Conservation (phyloP, 169 alveolate genomes). For the Cryptosporidium ubiquitum region DNA sequence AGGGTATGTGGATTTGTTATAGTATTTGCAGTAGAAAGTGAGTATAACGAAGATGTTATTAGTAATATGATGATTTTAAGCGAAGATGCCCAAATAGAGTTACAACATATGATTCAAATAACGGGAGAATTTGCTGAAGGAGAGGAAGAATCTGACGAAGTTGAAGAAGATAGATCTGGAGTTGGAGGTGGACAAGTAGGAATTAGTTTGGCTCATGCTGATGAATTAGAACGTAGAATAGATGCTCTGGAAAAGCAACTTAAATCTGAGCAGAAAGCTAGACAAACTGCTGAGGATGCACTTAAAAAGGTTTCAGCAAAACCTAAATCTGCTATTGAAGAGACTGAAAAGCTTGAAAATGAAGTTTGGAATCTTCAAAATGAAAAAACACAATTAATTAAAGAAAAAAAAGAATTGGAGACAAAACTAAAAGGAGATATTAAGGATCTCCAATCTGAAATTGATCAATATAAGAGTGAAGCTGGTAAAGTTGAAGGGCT, state of each 20-base stretch:
- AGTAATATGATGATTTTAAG: conserved; percentile 65
- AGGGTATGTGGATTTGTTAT: conserved; percentile 63
- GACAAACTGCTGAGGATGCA: conserved; percentile 68
- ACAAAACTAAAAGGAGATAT: conserved; percentile 21
- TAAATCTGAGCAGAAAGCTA: conserved; percentile 55
- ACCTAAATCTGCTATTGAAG: conserved; percentile 62
- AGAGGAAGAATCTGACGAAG: conserved; percentile 18
- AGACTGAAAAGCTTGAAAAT: conserved; percentile 66
- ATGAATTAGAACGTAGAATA: conserved; percentile 54
- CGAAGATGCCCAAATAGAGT: conserved; percentile 65
- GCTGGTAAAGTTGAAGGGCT: conserved; percentile 48
- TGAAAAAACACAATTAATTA: conserved; percentile 33
- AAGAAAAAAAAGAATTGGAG: conserved; percentile 58
- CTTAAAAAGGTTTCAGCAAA: conserved; percentile 56
- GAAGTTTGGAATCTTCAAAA: conserved; percentile 69
- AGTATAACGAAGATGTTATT: conserved; percentile 56
- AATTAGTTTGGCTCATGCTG: conserved; percentile 59
- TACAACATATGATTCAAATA: conserved; percentile 64
- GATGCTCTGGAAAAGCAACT: conserved; percentile 40
- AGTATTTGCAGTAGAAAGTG: conserved; percentile 74
- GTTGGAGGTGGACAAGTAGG: conserved; percentile 1
- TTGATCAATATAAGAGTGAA: conserved; percentile 46
- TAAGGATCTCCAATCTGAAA: conserved; percentile 34
- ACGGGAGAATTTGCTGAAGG: conserved; percentile 69
- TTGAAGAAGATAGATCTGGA: not conserved